phyloP scores from a whole-genome alignment of 257 asterid genomes.

The Apocynum venetum region DNA sequence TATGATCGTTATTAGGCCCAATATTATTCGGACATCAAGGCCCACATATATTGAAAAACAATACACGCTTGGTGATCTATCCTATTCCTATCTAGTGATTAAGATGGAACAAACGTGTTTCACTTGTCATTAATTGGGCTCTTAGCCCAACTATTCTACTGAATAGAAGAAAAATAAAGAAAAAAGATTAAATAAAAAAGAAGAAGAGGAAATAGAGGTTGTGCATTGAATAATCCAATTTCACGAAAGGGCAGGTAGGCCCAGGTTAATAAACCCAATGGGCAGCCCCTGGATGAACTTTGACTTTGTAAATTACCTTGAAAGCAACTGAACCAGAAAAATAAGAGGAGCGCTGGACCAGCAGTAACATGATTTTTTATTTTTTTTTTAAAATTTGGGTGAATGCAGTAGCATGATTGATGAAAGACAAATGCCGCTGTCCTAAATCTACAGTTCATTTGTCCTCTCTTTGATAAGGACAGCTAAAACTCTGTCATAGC shows the following conservation, averaged over 20 bases:
- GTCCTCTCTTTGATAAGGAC: neutral
- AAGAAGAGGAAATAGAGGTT: no score
- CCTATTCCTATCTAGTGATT: neutral
- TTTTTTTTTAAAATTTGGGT: no score
- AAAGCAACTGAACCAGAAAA: constrained; percentile 1
- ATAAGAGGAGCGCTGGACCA: neutral
- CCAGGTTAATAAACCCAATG: neutral
- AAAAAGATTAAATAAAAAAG: no score
- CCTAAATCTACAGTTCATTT: neutral
- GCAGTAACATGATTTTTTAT: neutral
- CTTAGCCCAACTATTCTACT: neutral
- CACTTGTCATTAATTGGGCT: neutral
- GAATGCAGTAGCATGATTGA: neutral
- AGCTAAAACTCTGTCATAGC: neutral
- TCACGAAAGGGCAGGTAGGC: neutral
- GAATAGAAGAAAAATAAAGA: no score
- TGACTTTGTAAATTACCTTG: constrained; percentile 7
- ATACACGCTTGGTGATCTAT: no score
- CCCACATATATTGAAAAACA: neutral
- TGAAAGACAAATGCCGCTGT: neutral
- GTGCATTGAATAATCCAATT: no score
- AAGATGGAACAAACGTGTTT: neutral
- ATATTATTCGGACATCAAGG: neutral
- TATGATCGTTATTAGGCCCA: neutral
- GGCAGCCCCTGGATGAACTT: neutral